Conservation (phyloP, 2,329 filamentous ascomycete genomes). For the Aureobasidium sp. region DNA sequence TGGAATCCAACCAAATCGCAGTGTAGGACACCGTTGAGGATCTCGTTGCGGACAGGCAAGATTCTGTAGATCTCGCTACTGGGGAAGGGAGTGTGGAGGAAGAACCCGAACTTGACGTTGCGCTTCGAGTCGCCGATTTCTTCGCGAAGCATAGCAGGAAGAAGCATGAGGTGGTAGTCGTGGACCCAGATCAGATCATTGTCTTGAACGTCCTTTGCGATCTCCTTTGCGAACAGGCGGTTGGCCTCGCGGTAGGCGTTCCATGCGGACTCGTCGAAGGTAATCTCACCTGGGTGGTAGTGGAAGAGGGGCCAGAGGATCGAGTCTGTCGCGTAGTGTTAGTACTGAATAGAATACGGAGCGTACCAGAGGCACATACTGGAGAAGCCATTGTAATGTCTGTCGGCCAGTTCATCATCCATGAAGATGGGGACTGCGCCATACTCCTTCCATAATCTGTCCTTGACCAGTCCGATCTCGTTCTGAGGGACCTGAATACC, state of each 20-base stretch:
- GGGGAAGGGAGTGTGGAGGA: constrained; percentile 93
- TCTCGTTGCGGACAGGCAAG: constrained; percentile 80
- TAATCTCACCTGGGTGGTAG: constrained; percentile 97
- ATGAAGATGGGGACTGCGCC: constrained; percentile 88
- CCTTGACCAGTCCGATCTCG: constrained; percentile 65
- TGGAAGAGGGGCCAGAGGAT: constrained; percentile 99
- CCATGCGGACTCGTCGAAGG: constrained; percentile 94
- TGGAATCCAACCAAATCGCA: constrained; percentile 97
- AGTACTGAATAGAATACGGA: not conserved
- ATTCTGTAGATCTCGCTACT: constrained; percentile 97
- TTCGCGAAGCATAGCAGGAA: constrained; percentile 89
- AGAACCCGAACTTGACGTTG: constrained; percentile 96
- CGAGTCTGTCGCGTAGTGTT: constrained; percentile 54
- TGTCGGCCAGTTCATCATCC: constrained; percentile 84
- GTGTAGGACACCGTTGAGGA: constrained; percentile 78
- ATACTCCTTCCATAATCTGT: constrained; percentile 77
- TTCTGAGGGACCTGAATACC: constrained; percentile 83
- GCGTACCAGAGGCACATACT: constrained; percentile 45
- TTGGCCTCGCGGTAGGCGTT: constrained; percentile 89
- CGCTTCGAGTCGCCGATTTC: constrained; percentile 59
- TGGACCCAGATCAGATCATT: constrained; percentile 97
- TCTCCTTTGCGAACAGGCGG: constrained; percentile 78
- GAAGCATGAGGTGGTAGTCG: constrained; percentile 96
- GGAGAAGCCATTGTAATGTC: constrained; percentile 96
- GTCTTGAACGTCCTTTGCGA: constrained; percentile 80